Base-by-base conservation (phyloP, 768 basidiomycete genomes). In the Calocybe gangraenosa region DNA sequence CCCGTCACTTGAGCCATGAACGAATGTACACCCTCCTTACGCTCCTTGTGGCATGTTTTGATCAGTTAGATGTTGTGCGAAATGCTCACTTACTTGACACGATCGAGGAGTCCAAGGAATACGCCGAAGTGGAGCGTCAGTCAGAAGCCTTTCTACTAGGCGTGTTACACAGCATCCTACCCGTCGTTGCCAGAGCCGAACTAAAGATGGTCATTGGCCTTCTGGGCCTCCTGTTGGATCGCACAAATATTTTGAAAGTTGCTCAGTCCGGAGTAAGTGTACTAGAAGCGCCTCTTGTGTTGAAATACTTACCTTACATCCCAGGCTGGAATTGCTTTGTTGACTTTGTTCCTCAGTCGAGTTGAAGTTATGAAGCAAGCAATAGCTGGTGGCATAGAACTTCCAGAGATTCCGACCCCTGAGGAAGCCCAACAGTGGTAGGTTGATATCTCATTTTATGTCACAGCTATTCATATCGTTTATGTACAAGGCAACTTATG, bases 291-390 rank as follows among this genome's bases (percentile, higher is more conserved):
- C 25, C 25, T 11, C 25, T 28, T 32, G 9, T 31, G 28, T 19
- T 41, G 39, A 6, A 18, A 30, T 39, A 44, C 21, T 15, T 35
- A 18, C 18, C 4, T 41, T 44, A 34, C 19, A 31, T 39, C 32
- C 17, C 35, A 97, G 93, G 92, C 96, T 44, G 96, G 94, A 28
- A 71, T 97, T 20, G 90, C 92, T 2, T 74, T 98, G 40, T 71
- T 98, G 50, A 98, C 93, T 0, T 72, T 94, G 36, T 85, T 98
- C 63, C 70, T 98, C 43, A 92, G 88, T 52, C 84, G 92, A 19
- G 95, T 92, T n/a, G 91, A 93, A 63, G 79, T 89, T 14, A 84
- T 98, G 57, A 92, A 91, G 60, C 85, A 94, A 56, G 76, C 76
- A 2, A 75, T 77, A 50, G 64, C 65, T 4, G 69, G 67, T 11